These are phyloP conservation scores for Candida nitratophila DNA, from an alignment of 805 yeast genomes.

Conservation along the genomic window DNA sequence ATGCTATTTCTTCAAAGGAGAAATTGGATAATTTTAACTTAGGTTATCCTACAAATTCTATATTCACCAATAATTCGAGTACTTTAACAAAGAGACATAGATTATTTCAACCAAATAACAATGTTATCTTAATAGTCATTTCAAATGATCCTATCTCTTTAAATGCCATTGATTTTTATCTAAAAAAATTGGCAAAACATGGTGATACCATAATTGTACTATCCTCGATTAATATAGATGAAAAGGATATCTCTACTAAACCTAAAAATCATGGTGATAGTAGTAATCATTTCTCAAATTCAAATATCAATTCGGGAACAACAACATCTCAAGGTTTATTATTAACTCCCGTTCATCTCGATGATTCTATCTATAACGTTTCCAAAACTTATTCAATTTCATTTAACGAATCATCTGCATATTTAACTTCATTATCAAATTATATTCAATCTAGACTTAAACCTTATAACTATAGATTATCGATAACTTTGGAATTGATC, in stretches of 20 bases:
- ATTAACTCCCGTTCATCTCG: neutral
- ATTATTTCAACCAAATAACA: conserved; percentile 13
- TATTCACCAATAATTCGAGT: conserved; percentile 22
- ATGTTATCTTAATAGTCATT: conserved; percentile 37
- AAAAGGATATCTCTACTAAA: neutral
- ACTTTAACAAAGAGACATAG: conserved; percentile 39
- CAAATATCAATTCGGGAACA: too few relatives aligned
- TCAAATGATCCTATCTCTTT: conserved; percentile 65
- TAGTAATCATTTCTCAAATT: too few relatives aligned
- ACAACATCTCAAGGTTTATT: neutral
- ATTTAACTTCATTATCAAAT: neutral
- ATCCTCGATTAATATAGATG: conserved; percentile 13
- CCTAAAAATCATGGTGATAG: conserved; percentile 8
- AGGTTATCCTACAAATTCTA: conserved; percentile 30
- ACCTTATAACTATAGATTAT: conserved; percentile 30
- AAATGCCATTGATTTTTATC: conserved; percentile 64
- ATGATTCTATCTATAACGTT: neutral
- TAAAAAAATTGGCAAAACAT: conserved; percentile 41
- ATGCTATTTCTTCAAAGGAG: too few relatives aligned
- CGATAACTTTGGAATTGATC: conserved; percentile 52
- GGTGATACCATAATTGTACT: conserved; percentile 60
- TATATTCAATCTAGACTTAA: neutral
- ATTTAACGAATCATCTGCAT: conserved; percentile 15
- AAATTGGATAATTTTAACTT: conserved; percentile 29
- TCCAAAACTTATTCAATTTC: neutral